Base-by-base conservation (phyloP, 2,329 filamentous ascomycete species). In the Aspergillus sp. region DNA sequence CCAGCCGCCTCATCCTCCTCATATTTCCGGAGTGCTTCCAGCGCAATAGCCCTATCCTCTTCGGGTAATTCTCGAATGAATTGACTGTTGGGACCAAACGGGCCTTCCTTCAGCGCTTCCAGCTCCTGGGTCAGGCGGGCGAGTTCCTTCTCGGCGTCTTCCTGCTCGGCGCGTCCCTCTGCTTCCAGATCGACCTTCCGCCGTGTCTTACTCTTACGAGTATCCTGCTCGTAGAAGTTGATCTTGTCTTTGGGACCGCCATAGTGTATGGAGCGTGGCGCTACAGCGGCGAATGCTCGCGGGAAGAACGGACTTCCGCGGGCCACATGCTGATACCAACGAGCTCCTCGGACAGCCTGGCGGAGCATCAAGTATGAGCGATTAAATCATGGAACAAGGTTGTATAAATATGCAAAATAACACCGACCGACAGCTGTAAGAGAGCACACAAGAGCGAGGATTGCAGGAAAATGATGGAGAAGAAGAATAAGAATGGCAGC, bases 1-100 rank as follows among this genome's bases (percentile, higher is more conserved):
- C 70, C 63, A 25, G 23, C 70, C 43, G 69, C 70, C 43, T 76
- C 69, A 51, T 79, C 72, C 8, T 69, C 72, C n/a, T 78, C 75
- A 61, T 76, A 74, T 68, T 78, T 74, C 17, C 70, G 71, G 25
- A 81, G 64, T n/a, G 76, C 78, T 61, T 79, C 76, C 15, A 80
- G 67, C 10, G 78, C 74, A 62, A 76, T 73, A 45, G 71, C 70
- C 60, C 77, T 71, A 41, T 81, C 76, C 15, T 79, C 67, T 52
- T 79, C 74, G 1, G 78, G 75, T 28, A 81, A 65, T 17, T 69
- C 67, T 58, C 70, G 72, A 61, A 81, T 80, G 48, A 81, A 81
- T 17, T 72, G 69, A 62, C 79, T 77, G 60, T 80, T 74, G 13
- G 76, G 76, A 25, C 71, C 71, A 61, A 78, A 81, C 12, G 78